A percentile compares a stretch with the other conserved stretches of the same genome.
Evolutionary conservation across 1,139 yeast genomes (phyloP).

Genomic region (Hyphopichia fennica): DNA sequence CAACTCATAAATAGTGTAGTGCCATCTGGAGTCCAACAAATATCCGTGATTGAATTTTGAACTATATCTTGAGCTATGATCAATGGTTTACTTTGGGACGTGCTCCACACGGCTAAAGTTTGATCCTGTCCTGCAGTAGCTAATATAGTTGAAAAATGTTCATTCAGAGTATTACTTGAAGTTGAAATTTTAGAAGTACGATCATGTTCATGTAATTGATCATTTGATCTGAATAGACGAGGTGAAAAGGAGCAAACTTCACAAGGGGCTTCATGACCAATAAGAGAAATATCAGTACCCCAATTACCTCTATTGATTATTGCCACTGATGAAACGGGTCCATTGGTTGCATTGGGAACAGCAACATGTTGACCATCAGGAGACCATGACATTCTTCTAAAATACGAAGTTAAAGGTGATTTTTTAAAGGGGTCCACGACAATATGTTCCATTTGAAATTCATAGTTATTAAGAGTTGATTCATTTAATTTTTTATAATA

Average conservation of each 20-base stretch:
- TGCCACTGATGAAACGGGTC: slow-evolving; percentile 90
- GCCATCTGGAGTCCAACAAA: slow-evolving; percentile 82
- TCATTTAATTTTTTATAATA: slow-evolving; percentile 69
- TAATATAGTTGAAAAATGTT: slow-evolving; percentile 49
- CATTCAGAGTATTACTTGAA: slow-evolving; percentile 14
- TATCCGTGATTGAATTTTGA: slow-evolving; percentile 65
- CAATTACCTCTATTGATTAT: slow-evolving; percentile 89
- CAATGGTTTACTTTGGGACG: slow-evolving; percentile 59
- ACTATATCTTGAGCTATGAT: slow-evolving; percentile 65
- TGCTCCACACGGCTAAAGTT: slow-evolving; percentile 70
- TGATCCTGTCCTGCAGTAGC: slow-evolving; percentile 84
- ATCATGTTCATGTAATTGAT: slow-evolving; percentile 11
- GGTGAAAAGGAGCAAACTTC: slow-evolving; percentile 94
- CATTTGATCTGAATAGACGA: slow-evolving; percentile 45
- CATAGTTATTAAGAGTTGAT: slow-evolving; percentile 53
- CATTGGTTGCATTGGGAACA: slow-evolving; percentile 95
- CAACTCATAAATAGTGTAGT: slow-evolving; percentile 69
- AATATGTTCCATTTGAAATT: slow-evolving; percentile 82
- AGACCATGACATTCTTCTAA: slow-evolving; percentile 92
- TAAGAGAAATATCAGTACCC: slow-evolving; percentile 83
- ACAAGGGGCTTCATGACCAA: slow-evolving; percentile 96
- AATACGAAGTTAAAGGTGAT: slow-evolving; percentile 90
- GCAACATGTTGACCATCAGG: slow-evolving; percentile 98
- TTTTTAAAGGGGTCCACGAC: slow-evolving; percentile 81
- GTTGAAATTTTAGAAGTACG: slow-evolving; percentile 32